Evolutionary conservation across 352 stramenopile genomes (phyloP).

Genomic region (Pythium grandisporangium): DNA sequence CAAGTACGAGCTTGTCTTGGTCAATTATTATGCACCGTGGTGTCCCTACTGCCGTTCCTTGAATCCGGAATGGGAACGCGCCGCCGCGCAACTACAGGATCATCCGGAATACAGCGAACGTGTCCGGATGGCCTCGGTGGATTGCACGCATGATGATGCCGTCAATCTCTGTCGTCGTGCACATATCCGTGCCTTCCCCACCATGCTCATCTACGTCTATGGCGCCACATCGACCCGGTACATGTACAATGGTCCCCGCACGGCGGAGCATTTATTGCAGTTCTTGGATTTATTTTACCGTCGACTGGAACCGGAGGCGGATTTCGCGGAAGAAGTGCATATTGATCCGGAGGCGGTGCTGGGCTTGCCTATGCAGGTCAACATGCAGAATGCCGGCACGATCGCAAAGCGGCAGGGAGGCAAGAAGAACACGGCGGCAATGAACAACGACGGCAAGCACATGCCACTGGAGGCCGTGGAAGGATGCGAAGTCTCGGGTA

Average conservation of each 20-base stretch:
- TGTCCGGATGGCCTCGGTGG: constrained; percentile 69
- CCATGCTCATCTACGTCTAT: constrained; percentile 85
- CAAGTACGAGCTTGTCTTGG: constrained; percentile 80
- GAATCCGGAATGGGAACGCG: constrained; percentile 69
- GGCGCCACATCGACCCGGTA: constrained; percentile 64
- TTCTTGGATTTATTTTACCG: constrained; percentile 82
- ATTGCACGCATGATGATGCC: constrained; percentile 63
- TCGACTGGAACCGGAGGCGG: constrained; percentile 61
- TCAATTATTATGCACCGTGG: constrained; percentile 83
- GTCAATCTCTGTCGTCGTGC: constrained; percentile 56
- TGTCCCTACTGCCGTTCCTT: constrained; percentile 69
- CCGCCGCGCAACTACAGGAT: constrained; percentile 53
- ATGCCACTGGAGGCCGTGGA: constrained; percentile 29
- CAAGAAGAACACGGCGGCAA: constrained; percentile 31
- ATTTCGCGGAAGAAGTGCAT: constrained; percentile 77
- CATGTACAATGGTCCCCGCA: constrained; percentile 78
- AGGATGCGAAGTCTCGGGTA: constrained; percentile 72
- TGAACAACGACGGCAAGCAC: no score
- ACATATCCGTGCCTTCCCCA: constrained; percentile 72
- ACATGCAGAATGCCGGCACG: constrained; percentile 35
- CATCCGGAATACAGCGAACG: constrained; percentile 75
- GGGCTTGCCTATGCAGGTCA: constrained; percentile 41
- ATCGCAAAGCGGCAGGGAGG: no score
- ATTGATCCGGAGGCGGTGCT: constrained; percentile 37
- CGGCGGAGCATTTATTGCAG: constrained; percentile 59